Percentiles rank a stretch among this genome's conserved stretches.
These are phyloP conservation scores for Vitis amurensis DNA, from an alignment of 164 flowering plant species.

Conservation along the genomic window DNA sequence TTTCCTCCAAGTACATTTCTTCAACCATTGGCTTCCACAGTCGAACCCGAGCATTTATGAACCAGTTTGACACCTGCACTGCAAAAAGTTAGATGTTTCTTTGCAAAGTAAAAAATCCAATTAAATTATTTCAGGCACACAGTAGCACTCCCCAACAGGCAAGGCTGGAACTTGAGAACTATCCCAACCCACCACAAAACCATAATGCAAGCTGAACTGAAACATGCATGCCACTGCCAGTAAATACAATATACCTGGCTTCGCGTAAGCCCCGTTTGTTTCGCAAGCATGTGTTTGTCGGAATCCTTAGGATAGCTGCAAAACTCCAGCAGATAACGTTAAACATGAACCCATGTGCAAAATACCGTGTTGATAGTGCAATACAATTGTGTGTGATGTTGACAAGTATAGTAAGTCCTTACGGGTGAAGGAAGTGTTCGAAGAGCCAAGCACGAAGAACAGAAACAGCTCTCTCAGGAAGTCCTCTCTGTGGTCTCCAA, in stretches of 20 bases:
- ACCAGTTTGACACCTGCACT: slow-evolving; percentile 88
- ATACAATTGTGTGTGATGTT: no score
- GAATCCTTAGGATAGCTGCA: slow-evolving; percentile 93
- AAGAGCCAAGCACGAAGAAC: slow-evolving; percentile 80
- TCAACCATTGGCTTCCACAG: slow-evolving; percentile 90
- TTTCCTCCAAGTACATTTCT: slow-evolving; percentile 81
- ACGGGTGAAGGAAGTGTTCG: slow-evolving; percentile 81
- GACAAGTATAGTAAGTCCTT: slow-evolving; percentile 1
- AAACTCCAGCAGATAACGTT: background rate
- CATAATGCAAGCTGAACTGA: background rate
- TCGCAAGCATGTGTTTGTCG: slow-evolving; percentile 82
- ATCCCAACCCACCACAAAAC: no score
- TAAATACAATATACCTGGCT: slow-evolving; percentile 64
- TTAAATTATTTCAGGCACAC: no score
- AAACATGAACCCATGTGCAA: no score
- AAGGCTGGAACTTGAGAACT: no score
- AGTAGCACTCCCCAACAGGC: no score
- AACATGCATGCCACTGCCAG: background rate
- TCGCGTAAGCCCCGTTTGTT: slow-evolving; percentile 87
- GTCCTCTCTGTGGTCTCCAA: slow-evolving; percentile 53
- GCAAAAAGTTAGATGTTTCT: background rate
- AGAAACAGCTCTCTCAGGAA: slow-evolving; percentile 48
- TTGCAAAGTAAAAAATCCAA: background rate
- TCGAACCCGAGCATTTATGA: slow-evolving; percentile 83
- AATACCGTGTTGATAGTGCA: no score